Evolutionary conservation across 108 stramenopile genomes (phyloP), one percentile per base, ranked within the genome.

Genomic region (Skeletonema potamos): DNA sequence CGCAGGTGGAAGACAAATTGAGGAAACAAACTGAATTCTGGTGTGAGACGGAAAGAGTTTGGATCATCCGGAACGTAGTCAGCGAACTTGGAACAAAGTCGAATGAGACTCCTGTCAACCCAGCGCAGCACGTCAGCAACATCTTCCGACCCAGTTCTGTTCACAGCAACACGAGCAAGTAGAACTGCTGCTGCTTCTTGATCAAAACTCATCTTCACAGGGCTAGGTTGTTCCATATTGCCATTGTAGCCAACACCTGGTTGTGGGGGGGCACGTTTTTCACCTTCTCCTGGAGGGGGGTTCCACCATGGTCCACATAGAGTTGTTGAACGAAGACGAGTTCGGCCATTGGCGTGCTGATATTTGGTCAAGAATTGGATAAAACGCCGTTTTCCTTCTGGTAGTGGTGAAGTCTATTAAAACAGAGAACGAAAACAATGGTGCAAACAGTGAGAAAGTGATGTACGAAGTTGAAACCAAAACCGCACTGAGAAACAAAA

Each of bases 151-250:
- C 96, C 96, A 12, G 96, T 92, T 54, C 97, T 85, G 59, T 95
- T 81, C 10, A 98, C 96, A 15, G 98, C 98, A 48, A 98, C 79
- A 29, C 99, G 92, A 3, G 99, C 96, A 60, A 97, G 91, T 62
- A 98, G 86, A 18, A 99, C 98, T 12, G 98, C 98, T 4, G 99
- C 98, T 20, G 99, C 99, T 72, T 99, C 98, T 76, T 99, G 99
- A 83, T 99, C 99, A 82, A 98, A 99, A 56, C 89, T 82, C 61
- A 71, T 70, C 17, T 92, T 94, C 54, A 99, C 77, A 2, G 93
- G 92, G 30, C 79, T 79, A 36, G 77, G 70, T 34, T 66, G 77
- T 44, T 68, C 61, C 61, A 67, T 66, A 28, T 48, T 26, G 13
- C 87, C 69, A 54, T 72, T 81, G 78, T 85, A 70, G 51, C 80